phyloP scores from a whole-genome alignment of 2,329 filamentous ascomycete genomes.

The Fusarium odoratissimum region DNA sequence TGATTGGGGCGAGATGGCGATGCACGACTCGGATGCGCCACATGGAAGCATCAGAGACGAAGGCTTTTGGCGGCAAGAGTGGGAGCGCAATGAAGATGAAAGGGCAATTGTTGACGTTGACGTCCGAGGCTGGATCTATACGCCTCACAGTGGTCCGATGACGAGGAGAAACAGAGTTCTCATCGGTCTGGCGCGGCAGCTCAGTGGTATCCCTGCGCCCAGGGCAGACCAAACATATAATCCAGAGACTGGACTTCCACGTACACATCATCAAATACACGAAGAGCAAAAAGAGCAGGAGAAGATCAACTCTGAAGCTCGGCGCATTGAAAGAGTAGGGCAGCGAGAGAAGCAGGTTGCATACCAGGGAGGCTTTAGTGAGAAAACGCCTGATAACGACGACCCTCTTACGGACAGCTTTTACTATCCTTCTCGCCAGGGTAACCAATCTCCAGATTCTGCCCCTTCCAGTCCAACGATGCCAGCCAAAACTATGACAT shows the following conservation, averaged over 20 bases:
- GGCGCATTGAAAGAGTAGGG: slow-evolving; percentile 78
- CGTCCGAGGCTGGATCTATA: slow-evolving; percentile 94
- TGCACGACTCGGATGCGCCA: slow-evolving; percentile 47
- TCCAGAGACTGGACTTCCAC: slow-evolving; percentile 35
- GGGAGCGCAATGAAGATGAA: slow-evolving; percentile 83
- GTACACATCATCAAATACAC: slow-evolving; percentile 46
- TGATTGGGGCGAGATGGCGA: slow-evolving; percentile 49
- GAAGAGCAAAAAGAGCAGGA: slow-evolving; percentile 69
- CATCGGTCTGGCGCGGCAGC: slow-evolving; percentile 84
- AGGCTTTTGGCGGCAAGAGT: slow-evolving; percentile 82
- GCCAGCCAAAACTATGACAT: slow-evolving; percentile 48
- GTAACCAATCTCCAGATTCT: slow-evolving; percentile 53
- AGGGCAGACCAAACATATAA: slow-evolving; percentile 52
- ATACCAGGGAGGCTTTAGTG: slow-evolving; percentile 78
- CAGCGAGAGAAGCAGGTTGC: slow-evolving; percentile 78
- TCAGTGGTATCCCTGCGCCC: slow-evolving; percentile 86
- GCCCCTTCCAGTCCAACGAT: slow-evolving; percentile 58
- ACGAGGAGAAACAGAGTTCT: slow-evolving; percentile 87
- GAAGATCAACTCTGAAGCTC: slow-evolving; percentile 78
- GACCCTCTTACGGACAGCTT: slow-evolving; percentile 48
- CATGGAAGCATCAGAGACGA: slow-evolving; percentile 66
- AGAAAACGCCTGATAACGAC: slow-evolving; percentile 64
- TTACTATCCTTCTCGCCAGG: slow-evolving; percentile 47
- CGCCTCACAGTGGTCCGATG: slow-evolving; percentile 85
- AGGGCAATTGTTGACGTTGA: slow-evolving; percentile 93